Evolutionary conservation across 78 protist species (phyloP).

Genomic region (Isochrysis galbana): DNA sequence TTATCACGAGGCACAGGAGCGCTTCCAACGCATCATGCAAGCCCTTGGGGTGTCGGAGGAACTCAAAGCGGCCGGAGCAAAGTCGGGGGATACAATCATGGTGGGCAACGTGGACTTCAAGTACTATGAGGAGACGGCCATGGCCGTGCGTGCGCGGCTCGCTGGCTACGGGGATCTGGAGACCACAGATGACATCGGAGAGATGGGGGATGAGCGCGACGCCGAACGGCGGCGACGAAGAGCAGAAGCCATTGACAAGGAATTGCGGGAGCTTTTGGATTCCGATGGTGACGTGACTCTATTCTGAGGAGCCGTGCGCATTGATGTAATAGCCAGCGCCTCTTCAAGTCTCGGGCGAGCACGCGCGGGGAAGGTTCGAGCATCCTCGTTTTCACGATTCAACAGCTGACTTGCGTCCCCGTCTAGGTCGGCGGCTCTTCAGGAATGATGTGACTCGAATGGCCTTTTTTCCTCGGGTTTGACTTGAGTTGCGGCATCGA

Average conservation of each 20-base stretch:
- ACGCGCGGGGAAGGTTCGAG: too few relatives aligned
- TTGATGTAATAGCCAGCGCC: too few relatives aligned
- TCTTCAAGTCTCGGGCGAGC: too few relatives aligned
- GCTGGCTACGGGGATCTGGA: not conserved
- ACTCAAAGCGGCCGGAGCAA: not conserved
- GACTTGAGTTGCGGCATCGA: too few relatives aligned
- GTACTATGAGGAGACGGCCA: slow-evolving; percentile 7
- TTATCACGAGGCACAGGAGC: slow-evolving; percentile 29
- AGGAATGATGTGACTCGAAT: too few relatives aligned
- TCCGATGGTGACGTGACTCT: not conserved
- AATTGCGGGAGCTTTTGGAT: not conserved
- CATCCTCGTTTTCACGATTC: too few relatives aligned
- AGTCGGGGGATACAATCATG: not conserved
- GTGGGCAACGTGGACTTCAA: not conserved
- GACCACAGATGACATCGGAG: not conserved
- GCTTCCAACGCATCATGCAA: slow-evolving; percentile 14
- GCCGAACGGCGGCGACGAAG: not conserved
- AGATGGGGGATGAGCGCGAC: not conserved
- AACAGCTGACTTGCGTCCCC: too few relatives aligned
- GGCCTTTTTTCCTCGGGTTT: too few relatives aligned
- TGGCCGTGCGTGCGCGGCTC: slow-evolving; percentile 14
- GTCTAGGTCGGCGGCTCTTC: too few relatives aligned
- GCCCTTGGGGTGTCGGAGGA: not conserved
- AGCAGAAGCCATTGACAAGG: not conserved
- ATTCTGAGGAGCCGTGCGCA: too few relatives aligned